phyloP scores from a whole-genome alignment of 2,329 filamentous ascomycete genomes.

The Ceratocystis eucalypticola region DNA sequence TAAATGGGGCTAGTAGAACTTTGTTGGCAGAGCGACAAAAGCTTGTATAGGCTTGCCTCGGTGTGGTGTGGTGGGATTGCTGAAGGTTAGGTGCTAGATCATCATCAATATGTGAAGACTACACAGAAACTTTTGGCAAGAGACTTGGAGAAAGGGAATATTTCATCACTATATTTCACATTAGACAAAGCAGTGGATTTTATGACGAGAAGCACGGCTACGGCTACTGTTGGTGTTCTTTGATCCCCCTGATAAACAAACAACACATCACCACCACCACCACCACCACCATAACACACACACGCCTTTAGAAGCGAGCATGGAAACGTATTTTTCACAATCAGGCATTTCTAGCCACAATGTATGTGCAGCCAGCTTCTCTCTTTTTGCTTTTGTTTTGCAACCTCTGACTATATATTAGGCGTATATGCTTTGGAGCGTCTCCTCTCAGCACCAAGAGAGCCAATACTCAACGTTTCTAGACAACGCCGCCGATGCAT shows the following conservation, averaged over 20 bases:
- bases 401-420: conserved; percentile 26
- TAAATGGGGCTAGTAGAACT: neutral
- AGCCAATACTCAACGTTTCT: conserved; percentile 27
- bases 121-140: too few relatives aligned
- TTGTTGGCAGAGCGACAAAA: conserved; percentile 3
- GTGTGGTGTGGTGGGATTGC: too few relatives aligned
- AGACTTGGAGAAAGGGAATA: too few relatives aligned
- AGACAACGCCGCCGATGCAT: conserved; percentile 25
- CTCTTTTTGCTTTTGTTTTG: neutral
- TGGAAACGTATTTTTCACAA: conserved; percentile 39
- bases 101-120: neutral
- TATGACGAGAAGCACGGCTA: too few relatives aligned
- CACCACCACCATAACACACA: neutral
- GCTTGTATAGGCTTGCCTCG: neutral
- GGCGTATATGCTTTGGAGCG: conserved; percentile 65
- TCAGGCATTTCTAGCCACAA: conserved; percentile 58
- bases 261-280: neutral
- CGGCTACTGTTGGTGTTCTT: neutral
- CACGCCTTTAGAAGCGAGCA: conserved; percentile 30
- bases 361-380: conserved; percentile 33
- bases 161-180: too few relatives aligned
- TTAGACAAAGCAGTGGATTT: too few relatives aligned
- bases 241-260: neutral
- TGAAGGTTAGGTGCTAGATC: conserved; percentile 3
- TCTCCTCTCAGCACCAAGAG: conserved; percentile 43